A percentile compares a stretch with the other conserved stretches of the same genome.
Evolutionary conservation across 306 rosid species (phyloP).

Genomic region (Quillaja saponaria): DNA sequence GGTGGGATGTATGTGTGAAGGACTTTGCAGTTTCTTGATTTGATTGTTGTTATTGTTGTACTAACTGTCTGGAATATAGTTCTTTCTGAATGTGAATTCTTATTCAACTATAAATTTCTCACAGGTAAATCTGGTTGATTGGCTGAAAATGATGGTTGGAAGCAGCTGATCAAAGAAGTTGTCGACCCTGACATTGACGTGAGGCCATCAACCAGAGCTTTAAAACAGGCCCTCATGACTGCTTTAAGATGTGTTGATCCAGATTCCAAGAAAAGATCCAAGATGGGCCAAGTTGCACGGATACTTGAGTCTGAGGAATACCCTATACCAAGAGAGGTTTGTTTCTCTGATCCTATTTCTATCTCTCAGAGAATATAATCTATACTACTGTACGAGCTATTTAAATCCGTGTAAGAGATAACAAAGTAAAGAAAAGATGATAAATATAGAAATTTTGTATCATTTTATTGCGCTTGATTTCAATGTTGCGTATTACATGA

Average conservation of each 20-base stretch:
- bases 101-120: conserved; percentile 22
- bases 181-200: conserved; percentile 82
- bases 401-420: not conserved
- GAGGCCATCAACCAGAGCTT: conserved; percentile 81
- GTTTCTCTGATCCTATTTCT: conserved; percentile 15
- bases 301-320: conserved; percentile 95
- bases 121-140: conserved; percentile 88
- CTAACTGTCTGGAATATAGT: not conserved
- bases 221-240: conserved; percentile 81
- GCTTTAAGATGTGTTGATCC: conserved; percentile 94
- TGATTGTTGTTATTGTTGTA: no score
- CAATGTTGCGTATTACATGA: no score
- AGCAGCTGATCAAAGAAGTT: conserved; percentile 83
- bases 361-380: not conserved
- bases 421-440: not conserved
- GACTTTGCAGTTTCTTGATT: no score
- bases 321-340: conserved; percentile 85
- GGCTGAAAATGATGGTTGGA: conserved; percentile 96
- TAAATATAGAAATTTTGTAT: no score
- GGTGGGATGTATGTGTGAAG: no score
- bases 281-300: conserved; percentile 87
- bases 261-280: conserved; percentile 90
- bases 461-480: no score
- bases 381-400: not conserved
- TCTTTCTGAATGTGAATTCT: conserved; percentile 19